These are phyloP conservation scores for Aspergillus affinis DNA, from an alignment of 495 filamentous ascomycete genomes.

Conservation along the genomic window DNA sequence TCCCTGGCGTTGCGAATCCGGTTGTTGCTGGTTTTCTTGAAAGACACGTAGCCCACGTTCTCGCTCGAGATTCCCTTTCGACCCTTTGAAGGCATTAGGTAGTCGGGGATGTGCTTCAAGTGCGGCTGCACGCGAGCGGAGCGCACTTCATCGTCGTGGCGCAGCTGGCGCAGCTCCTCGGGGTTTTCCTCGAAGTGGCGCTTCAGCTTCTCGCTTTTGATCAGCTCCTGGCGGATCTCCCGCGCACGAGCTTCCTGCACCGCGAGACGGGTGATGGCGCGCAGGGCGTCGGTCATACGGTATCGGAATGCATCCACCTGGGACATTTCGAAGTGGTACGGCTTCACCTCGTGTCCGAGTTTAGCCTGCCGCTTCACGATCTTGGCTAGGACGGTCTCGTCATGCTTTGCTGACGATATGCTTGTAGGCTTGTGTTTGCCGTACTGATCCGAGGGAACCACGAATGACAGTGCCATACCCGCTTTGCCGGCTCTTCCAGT, in stretches of 20 bases:
- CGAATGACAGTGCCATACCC: constrained; percentile 94
- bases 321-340: constrained; percentile 92
- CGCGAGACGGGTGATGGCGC: constrained; percentile 76
- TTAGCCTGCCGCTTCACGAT: constrained; percentile 71
- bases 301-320: constrained; percentile 92
- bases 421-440: constrained; percentile 88
- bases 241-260: constrained; percentile 85
- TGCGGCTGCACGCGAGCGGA: constrained; percentile 79
- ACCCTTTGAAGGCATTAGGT: constrained; percentile 81
- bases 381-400: constrained; percentile 77
- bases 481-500: constrained; percentile 87
- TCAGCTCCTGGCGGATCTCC: constrained; percentile 83
- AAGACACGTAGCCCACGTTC: constrained; percentile 69
- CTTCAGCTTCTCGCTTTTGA: constrained; percentile 90
- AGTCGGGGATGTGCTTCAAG: constrained; percentile 93
- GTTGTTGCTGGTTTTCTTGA: constrained; percentile 71
- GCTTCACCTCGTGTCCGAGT: constrained; percentile 73
- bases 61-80: constrained; percentile 61
- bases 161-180: constrained; percentile 76
- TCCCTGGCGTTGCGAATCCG: constrained; percentile 71
- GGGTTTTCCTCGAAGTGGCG: constrained; percentile 98
- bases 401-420: constrained; percentile 67
- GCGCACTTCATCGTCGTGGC: constrained; percentile 87
- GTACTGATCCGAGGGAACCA: constrained; percentile 75
- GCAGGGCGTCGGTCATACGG: constrained; percentile 85